These are phyloP conservation scores for Claviceps sp. DNA, from an alignment of 2,329 filamentous ascomycete species.

Conservation along the genomic window DNA sequence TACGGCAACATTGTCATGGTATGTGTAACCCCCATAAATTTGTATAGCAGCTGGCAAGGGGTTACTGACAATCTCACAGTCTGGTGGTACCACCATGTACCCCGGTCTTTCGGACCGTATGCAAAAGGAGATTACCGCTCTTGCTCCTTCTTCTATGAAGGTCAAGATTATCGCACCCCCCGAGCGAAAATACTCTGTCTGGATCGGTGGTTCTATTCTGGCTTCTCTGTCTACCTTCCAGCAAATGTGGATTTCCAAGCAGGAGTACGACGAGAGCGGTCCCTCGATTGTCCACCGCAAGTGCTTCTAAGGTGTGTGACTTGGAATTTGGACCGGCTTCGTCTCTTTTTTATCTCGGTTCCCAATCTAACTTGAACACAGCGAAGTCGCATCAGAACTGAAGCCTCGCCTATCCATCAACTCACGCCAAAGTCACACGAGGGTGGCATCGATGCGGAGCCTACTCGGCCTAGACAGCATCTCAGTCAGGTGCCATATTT, in stretches of 20 bases:
- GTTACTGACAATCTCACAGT: conserved; percentile 40
- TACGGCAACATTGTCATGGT: conserved; percentile 99
- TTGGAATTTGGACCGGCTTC: not conserved
- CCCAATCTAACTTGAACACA: conserved; percentile 4
- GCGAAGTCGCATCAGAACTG: conserved; percentile 18
- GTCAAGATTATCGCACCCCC: conserved; percentile 99
- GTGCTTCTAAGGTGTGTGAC: conserved; percentile 81
- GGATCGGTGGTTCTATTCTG: conserved; percentile 99
- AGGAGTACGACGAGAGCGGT: conserved; percentile 99
- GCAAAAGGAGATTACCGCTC: conserved; percentile 99
- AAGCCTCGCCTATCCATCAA: conserved; percentile 21
- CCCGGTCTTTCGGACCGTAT: conserved; percentile 99
- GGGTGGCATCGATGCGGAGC: conserved; percentile 30
- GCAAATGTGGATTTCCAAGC: conserved; percentile 99
- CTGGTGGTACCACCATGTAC: conserved; percentile 99
- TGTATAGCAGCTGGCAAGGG: not conserved
- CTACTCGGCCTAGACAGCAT: conserved; percentile 32
- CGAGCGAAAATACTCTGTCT: conserved; percentile 99
- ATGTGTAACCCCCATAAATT: conserved; percentile 26
- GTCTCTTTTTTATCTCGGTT: not conserved
- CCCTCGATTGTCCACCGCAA: conserved; percentile 99
- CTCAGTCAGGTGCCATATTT: conserved; percentile 40
- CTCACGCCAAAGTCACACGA: conserved; percentile 28
- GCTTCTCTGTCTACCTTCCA: conserved; percentile 99
- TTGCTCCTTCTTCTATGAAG: conserved; percentile 99